Percentiles rank a stretch among this genome's conserved stretches.
These are phyloP conservation scores for Xerocomus potaroensis DNA, from an alignment of 768 basidiomycete genomes.

Conservation along the genomic window DNA sequence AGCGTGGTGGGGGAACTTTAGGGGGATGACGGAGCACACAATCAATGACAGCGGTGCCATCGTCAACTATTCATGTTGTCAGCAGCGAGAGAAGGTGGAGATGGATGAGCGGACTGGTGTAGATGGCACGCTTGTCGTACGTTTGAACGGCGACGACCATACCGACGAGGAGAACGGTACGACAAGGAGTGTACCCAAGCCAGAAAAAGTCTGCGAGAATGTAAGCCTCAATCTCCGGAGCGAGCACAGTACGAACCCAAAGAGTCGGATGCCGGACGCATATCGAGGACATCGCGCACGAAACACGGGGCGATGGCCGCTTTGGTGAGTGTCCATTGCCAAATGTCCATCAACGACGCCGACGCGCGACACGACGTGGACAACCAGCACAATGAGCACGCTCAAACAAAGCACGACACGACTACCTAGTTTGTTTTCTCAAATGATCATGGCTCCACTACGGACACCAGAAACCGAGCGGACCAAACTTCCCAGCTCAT, in stretches of 20 bases:
- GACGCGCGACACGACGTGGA: too few species aligned
- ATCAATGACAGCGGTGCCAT: constrained; percentile 71
- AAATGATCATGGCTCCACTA: too few species aligned
- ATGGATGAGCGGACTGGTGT: constrained; percentile 41
- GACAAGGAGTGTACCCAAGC: constrained; percentile 69
- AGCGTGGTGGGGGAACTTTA: constrained; percentile 9
- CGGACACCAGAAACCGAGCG: too few species aligned
- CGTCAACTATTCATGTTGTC: constrained; percentile 52
- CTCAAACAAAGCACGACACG: too few species aligned
- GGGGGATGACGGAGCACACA: constrained; percentile 46
- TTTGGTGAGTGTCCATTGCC: constrained; percentile 53
- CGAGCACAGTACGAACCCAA: constrained; percentile 18
- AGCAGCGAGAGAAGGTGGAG: not conserved
- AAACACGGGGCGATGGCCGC: constrained; percentile 56
- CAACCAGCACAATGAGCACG: too few species aligned
- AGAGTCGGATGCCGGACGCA: constrained; percentile 37
- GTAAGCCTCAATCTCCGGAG: not conserved
- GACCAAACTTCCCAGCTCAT: too few species aligned
- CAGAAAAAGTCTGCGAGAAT: constrained; percentile 53
- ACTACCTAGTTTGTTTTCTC: too few species aligned
- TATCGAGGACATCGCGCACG: constrained; percentile 45
- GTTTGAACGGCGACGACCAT: constrained; percentile 59
- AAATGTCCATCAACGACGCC: constrained; percentile 19
- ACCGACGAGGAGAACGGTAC: constrained; percentile 57
- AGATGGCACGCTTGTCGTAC: constrained; percentile 57